phyloP scores from a whole-genome alignment of 1,284 basidiomycete species.

The Ustilago nuda region DNA sequence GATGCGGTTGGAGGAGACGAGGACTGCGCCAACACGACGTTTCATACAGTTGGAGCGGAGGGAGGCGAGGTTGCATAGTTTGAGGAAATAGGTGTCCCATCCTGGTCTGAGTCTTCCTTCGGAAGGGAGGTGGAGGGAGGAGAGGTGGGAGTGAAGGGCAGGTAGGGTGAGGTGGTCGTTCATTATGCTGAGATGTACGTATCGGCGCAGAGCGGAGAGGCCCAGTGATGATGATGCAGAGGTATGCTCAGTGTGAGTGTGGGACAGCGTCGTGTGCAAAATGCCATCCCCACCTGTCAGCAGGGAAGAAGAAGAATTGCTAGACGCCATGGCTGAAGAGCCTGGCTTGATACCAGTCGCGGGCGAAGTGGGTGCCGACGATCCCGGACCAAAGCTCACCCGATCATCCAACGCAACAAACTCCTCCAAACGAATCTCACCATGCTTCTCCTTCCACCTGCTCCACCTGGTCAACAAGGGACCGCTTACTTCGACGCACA shows the following conservation, averaged over 20 bases:
- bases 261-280: conserved; percentile 13
- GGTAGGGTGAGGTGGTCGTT: conserved; percentile 77
- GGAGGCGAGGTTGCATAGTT: conserved; percentile 65
- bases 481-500: conserved; percentile 87
- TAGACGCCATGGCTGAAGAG: conserved; percentile 17
- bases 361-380: neutral
- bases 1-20: conserved; percentile 84
- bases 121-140: conserved; percentile 79
- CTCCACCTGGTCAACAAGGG: conserved; percentile 74
- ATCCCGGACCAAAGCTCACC: conserved; percentile 10
- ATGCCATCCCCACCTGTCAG: conserved; percentile 29
- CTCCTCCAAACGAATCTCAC: conserved; percentile 45
- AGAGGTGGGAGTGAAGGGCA: conserved; percentile 77
- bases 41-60: conserved; percentile 79
- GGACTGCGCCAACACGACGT: conserved; percentile 89
- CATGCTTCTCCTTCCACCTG: conserved; percentile 27
- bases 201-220: conserved; percentile 28
- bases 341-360: neutral
- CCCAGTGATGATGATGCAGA: neutral
- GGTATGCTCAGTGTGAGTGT: conserved; percentile 20
- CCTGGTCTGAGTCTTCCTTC: conserved; percentile 78
- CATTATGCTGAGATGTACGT: conserved; percentile 76
- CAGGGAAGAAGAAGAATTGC: neutral
- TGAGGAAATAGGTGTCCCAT: conserved; percentile 69
- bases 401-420: conserved; percentile 64